A percentile compares a stretch with the other conserved stretches of the same genome.
These are phyloP conservation scores for Trypethelium eluteriae DNA, from an alignment of 495 filamentous ascomycete species.

Conservation along the genomic window DNA sequence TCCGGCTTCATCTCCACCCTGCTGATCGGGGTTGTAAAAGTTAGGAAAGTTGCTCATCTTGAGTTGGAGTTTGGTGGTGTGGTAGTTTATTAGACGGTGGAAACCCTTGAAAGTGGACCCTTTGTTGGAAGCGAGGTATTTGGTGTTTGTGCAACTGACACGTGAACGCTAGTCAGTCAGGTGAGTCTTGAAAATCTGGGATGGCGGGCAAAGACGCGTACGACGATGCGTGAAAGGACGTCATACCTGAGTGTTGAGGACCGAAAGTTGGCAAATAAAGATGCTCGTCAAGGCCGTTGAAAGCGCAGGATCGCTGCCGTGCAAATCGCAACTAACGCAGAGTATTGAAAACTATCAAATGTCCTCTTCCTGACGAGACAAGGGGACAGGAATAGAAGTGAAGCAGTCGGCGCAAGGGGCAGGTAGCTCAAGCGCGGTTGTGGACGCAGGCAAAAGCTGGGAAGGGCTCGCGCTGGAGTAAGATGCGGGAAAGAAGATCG, in stretches of 20 bases:
- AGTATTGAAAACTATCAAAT: constrained; percentile 9
- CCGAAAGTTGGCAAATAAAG: constrained; percentile 2
- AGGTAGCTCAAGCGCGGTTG: not conserved
- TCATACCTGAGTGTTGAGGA: not conserved
- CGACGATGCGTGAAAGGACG: not conserved
- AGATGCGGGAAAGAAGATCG: constrained; percentile 10
- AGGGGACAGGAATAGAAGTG: constrained; percentile 1
- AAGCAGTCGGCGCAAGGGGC: not conserved
- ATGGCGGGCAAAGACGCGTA: not conserved
- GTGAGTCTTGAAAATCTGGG: not conserved
- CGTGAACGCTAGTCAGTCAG: constrained; percentile 10
- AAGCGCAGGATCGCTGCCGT: not conserved
- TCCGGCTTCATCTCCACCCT: constrained; percentile 28
- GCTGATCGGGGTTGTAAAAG: constrained; percentile 28
- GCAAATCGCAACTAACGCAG: constrained; percentile 7
- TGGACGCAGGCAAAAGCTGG: not conserved
- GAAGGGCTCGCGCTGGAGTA: constrained; percentile 1
- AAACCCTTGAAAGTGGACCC: constrained; percentile 3
- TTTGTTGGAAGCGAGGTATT: constrained; percentile 12
- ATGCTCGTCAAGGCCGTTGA: constrained; percentile 11
- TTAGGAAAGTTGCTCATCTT: constrained; percentile 21
- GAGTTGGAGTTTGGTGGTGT: constrained; percentile 23
- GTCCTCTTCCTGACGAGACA: constrained; percentile 3
- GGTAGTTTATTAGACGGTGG: constrained; percentile 1
- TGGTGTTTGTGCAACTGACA: not conserved